Base-by-base conservation (phyloP, 257 asterid species). In the Rauvolfia tetraphylla region DNA sequence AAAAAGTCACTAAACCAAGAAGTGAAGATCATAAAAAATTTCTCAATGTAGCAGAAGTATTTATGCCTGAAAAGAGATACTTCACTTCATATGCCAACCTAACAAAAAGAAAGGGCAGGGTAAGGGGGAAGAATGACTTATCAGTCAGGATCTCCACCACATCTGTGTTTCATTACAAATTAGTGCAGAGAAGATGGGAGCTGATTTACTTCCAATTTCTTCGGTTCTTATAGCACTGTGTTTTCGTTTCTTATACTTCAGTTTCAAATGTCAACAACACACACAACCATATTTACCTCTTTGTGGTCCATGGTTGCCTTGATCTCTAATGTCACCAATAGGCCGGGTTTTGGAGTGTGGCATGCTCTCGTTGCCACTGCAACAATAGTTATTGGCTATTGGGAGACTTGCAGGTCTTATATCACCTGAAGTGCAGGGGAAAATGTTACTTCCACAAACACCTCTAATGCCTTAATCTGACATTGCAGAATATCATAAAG, bases 291-390 rank as follows among this genome's bases (percentile, higher is more conserved):
- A 68, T 29, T 22, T 71, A 86, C 85, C 87, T 77, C 78, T 81
- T 75, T 72, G 23, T 79, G 83, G 72, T 75, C 80, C 79, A 71
- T 72, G 75, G 71, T 78, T 81, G 73, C 74, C 77, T 77, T 76
- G 83, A 65, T 82, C 71, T 48, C 68, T 75, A 77, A 80, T 79
- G 81, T 81, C 85, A 88, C 86, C 96, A 42, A 88, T 74, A 56
- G 87, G 83, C 75, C 85, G 77, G 41, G 90, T 84, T 79, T 93
- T 88, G 42, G 79, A 74, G 46, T 23, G 57, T 75, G 89, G 87
- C 68, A 89, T 82, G 87, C 88, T 86, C 67, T 86, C 93, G 69
- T 84, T 85, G 68, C 97, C 86, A 74, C 84, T 82, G 75, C 84
- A 83, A 67, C 90, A 83, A 73, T 81, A 68, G 75, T 80, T 77